phyloP scores from a whole-genome alignment of 345 rosid genomes.

The Hypericum androsaemum region DNA sequence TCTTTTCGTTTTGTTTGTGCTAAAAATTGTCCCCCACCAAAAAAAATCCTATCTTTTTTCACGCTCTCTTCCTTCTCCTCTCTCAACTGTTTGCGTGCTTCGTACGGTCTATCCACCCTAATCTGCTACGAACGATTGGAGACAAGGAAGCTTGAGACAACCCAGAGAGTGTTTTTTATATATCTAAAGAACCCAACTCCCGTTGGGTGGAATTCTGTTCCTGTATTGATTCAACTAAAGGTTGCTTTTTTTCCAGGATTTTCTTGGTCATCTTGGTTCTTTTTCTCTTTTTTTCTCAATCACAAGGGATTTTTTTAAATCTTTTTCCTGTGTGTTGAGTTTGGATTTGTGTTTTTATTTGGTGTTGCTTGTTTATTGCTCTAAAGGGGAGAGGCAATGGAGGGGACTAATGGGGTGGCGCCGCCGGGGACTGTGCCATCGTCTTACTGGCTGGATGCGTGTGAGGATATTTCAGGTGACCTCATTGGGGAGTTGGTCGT shows the following conservation, averaged over 20 bases:
- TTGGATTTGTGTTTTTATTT: too few relatives aligned
- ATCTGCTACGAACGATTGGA: conserved; percentile 23
- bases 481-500: conserved; percentile 46
- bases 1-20: neutral
- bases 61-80: conserved; percentile 7
- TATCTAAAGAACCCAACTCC: too few relatives aligned
- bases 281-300: too few relatives aligned
- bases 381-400: conserved; percentile 43
- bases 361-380: neutral
- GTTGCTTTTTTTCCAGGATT: too few relatives aligned
- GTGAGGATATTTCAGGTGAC: conserved; percentile 73
- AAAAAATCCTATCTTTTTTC: neutral
- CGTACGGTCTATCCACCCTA: conserved; percentile 79
- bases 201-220: too few relatives aligned
- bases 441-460: conserved; percentile 95
- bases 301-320: too few relatives aligned
- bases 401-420: conserved; percentile 21
- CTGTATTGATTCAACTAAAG: too few relatives aligned
- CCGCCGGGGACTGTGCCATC: conserved; percentile 14
- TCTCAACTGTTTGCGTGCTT: conserved; percentile 49
- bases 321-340: too few relatives aligned
- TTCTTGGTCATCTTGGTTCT: too few relatives aligned
- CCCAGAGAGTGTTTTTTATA: too few relatives aligned
- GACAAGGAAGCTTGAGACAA: too few relatives aligned
- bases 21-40: too few relatives aligned